Base-by-base conservation (phyloP, 768 basidiomycete genomes). In the Pisolithus tinctorius region DNA sequence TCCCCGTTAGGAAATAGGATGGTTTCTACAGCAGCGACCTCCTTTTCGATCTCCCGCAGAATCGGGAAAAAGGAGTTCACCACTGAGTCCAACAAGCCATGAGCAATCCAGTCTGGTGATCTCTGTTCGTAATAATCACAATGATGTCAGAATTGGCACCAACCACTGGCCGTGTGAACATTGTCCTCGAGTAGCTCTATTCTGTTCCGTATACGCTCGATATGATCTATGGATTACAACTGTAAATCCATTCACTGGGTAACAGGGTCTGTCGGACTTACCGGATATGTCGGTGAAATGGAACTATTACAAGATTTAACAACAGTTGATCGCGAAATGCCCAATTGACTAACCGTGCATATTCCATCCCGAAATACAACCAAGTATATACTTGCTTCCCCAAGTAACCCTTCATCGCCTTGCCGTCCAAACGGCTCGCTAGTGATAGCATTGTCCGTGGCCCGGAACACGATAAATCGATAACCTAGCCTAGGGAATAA, bases 31-130 rank as follows among this genome's bases (percentile, higher is more conserved):
- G 80, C 80, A 53, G 82, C 75, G 3, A 91, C 84, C 62, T 95
- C 93, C 44, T 74, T 75, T 60, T 90, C 90, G 36, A 96, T 85
- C 52, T 83, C 82, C 56, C 84, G 78, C 52, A 93, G 71, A 52
- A 92, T 76, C 1, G 91, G 91, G 64, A 93, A 92, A 69, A 94
- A 94, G 1, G 89, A 86, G 63, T 97, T 93, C 20, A 97, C 93
- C 48, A 97, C 83, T 1, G 92, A 94, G 61, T 96, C 94, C 56
- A 97, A 72, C 49, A 96, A 77, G 20, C 85, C 88, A 66, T 97
- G 93, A 0, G 91, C 92, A 56, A 97, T 89, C 91, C 92, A 95
- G 63, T 93, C 93, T 92, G 58, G 6, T 17, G 3, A 20, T 30
- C 30, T 34, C 31, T 8, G 29, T 31, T 20, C 36, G 26, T 26